Conservation (phyloP, 805 yeast species). For the Wickerhamiella dianesei region DNA sequence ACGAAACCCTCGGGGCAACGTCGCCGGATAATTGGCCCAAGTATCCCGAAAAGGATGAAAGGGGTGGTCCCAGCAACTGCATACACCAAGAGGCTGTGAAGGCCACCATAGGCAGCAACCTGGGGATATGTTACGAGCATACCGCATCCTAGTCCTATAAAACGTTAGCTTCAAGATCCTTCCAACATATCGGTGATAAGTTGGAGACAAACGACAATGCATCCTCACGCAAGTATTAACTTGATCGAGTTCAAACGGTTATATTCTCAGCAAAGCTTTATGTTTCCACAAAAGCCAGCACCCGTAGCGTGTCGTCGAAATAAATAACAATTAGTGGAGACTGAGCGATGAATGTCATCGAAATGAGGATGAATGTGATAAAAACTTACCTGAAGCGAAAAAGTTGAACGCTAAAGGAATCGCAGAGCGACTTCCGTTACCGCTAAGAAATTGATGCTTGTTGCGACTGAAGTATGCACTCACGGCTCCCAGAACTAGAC, state of each 20-base stretch:
- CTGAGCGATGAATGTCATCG: not conserved
- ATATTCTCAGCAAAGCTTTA: conserved; percentile 43
- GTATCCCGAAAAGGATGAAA: conserved; percentile 60
- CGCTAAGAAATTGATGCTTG: conserved; percentile 48
- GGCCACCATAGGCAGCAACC: conserved; percentile 72
- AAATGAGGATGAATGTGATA: not conserved
- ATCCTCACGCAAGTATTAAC: conserved; percentile 75
- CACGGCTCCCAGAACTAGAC: conserved; percentile 40
- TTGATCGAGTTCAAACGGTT: conserved; percentile 73
- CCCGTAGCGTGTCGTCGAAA: conserved; percentile 11
- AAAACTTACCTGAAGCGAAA: conserved; percentile 58
- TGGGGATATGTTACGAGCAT: conserved; percentile 73
- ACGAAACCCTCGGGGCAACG: conserved; percentile 85
- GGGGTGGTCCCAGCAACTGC: conserved; percentile 72
- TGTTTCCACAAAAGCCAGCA: conserved; percentile 15
- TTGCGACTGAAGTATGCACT: conserved; percentile 48
- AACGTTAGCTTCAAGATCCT: conserved; percentile 4
- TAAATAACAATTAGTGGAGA: not conserved
- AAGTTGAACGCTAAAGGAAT: conserved; percentile 76
- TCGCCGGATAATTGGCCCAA: conserved; percentile 69
- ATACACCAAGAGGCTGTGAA: conserved; percentile 77
- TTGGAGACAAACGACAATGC: conserved; percentile 18
- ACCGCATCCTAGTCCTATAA: conserved; percentile 78
- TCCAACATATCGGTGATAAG: not conserved
- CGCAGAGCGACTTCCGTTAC: conserved; percentile 70